Percentiles rank a stretch among this genome's conserved stretches.
These are phyloP conservation scores for Globisporangium canariense DNA, from an alignment of 352 stramenopile genomes.

Conservation along the genomic window DNA sequence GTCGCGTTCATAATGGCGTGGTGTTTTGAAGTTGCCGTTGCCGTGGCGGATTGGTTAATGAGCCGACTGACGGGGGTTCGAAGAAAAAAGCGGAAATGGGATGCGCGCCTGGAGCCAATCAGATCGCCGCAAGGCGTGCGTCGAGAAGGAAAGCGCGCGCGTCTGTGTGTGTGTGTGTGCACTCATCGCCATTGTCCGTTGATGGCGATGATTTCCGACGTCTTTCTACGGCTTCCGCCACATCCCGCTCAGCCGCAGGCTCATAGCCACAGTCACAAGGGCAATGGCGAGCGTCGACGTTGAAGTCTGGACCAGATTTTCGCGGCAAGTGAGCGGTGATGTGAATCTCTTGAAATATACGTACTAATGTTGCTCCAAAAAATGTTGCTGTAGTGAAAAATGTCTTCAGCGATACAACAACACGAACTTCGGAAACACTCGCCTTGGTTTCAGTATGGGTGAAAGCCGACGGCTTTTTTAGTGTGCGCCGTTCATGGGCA, in stretches of 20 bases:
- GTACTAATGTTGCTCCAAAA: too few species aligned
- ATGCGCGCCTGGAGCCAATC: conserved; percentile 8
- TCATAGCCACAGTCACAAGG: too few species aligned
- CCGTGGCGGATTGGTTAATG: background rate
- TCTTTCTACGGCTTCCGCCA: background rate
- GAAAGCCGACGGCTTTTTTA: too few species aligned
- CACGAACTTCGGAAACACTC: too few species aligned
- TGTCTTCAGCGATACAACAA: too few species aligned
- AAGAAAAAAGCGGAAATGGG: background rate
- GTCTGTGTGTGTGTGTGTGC: background rate
- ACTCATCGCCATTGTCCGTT: background rate
- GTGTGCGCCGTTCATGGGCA: too few species aligned
- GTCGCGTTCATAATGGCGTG: conserved; percentile 8
- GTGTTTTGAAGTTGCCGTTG: background rate
- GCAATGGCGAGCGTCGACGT: background rate
- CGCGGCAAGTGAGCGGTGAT: too few species aligned
- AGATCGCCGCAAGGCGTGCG: conserved; percentile 1
- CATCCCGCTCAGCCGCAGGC: background rate
- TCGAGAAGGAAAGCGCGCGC: background rate
- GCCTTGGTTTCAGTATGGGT: too few species aligned
- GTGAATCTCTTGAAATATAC: too few species aligned
- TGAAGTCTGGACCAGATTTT: background rate
- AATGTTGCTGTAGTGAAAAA: too few species aligned
- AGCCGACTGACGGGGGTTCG: background rate
- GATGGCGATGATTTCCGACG: background rate